Conservation (phyloP, 73 alveolate species). For the Tetrahymena elliotti region DNA sequence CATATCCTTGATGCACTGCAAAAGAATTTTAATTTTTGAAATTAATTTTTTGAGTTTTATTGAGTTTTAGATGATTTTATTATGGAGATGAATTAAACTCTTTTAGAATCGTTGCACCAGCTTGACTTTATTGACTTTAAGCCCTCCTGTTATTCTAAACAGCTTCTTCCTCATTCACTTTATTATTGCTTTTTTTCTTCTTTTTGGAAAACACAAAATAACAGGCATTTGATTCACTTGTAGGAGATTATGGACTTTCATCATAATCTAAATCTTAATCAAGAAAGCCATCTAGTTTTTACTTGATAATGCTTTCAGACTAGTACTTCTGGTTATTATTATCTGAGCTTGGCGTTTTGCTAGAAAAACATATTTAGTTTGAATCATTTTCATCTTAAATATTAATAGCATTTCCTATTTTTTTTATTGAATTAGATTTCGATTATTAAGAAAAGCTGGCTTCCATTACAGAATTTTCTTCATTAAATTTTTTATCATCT, state of each 20-base stretch:
- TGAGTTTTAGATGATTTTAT: neutral
- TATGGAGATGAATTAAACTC: neutral
- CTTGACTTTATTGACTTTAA: neutral
- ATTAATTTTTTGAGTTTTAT: neutral
- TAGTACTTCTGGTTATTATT: no score
- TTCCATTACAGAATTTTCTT: neutral
- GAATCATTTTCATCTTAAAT: neutral
- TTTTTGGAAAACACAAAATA: neutral
- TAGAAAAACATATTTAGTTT: neutral
- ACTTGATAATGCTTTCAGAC: neutral
- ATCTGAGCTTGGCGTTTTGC: neutral
- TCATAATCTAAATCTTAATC: neutral
- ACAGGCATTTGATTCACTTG: neutral
- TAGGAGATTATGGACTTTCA: neutral
- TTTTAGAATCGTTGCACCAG: neutral
- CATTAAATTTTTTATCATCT: neutral
- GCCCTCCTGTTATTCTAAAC: neutral
- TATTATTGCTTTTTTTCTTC: neutral
- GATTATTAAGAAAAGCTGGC: neutral
- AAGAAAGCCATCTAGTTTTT: neutral
- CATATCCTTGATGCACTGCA: neutral
- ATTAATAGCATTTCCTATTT: neutral
- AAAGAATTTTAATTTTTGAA: neutral
- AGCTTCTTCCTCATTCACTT: neutral
- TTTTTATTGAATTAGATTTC: neutral